Percentiles rank a stretch among this genome's conserved stretches.
Conservation (phyloP, 78 protist species). For the Cavenderia fasciculata region DNA sequence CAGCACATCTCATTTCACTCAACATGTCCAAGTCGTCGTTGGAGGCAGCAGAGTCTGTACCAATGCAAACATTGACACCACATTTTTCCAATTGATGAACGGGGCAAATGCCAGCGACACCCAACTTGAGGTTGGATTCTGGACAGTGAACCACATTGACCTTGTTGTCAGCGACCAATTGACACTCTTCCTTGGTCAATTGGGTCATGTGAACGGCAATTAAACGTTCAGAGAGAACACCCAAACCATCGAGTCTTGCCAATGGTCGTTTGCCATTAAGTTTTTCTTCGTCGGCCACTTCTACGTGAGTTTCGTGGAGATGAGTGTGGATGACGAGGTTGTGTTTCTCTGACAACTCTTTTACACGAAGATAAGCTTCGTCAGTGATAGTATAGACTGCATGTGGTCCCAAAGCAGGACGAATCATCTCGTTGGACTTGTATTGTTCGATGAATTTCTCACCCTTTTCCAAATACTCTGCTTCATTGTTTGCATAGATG, state of each 20-base stretch:
- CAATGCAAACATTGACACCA: constrained; percentile 71
- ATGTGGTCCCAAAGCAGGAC: constrained; percentile 59
- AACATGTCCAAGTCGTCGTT: constrained; percentile 82
- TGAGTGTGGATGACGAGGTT: constrained; percentile 73
- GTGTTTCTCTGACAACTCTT: constrained; percentile 55
- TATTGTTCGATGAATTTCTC: constrained; percentile 22
- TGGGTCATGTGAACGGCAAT: constrained; percentile 86
- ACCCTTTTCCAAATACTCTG: constrained; percentile 68
- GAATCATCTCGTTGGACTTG: constrained; percentile 19
- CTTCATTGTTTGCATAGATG: constrained; percentile 26
- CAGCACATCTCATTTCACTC: constrained; percentile 65
- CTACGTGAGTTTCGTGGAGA: constrained; percentile 84
- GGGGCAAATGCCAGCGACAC: constrained; percentile 74
- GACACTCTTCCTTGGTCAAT: constrained; percentile 45
- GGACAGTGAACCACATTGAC: constrained; percentile 77
- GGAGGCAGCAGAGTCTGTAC: constrained; percentile 73
- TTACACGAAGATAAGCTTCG: constrained; percentile 33
- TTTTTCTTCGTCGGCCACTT: constrained; percentile 56
- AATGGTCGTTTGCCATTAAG: constrained; percentile 32
- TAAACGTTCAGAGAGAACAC: constrained; percentile 44
- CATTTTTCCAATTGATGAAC: constrained; percentile 19
- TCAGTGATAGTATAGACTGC: constrained; percentile 75
- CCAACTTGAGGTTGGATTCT: constrained; percentile 79
- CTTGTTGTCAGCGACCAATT: background rate
- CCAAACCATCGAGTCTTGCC: constrained; percentile 28